phyloP scores from a whole-genome alignment of 2,329 filamentous ascomycete species.

The Delphinella strobiligena region DNA sequence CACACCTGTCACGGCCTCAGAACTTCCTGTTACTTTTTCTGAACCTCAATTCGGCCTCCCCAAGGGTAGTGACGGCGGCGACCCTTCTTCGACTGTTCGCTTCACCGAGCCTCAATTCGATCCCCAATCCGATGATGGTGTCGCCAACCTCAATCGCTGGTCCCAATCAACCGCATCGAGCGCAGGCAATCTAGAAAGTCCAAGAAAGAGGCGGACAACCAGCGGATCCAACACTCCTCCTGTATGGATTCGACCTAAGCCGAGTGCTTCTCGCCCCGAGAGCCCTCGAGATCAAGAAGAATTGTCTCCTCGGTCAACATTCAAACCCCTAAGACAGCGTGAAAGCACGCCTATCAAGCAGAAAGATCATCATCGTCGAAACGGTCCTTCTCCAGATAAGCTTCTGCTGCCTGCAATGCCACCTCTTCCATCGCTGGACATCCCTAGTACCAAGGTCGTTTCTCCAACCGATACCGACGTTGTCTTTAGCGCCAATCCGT shows the following conservation, averaged over 20 bases:
- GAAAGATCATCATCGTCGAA: constrained; percentile 4
- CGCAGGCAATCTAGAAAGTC: constrained; percentile 10
- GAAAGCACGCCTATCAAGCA: constrained; percentile 1
- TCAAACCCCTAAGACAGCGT: constrained; percentile 1
- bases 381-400: constrained; percentile 3
- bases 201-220: not conserved
- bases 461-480: constrained; percentile 2
- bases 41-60: not conserved
- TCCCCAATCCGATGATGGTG: constrained; percentile 26
- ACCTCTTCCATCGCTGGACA: not conserved
- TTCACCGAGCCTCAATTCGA: too few relatives aligned
- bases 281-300: constrained; percentile 2
- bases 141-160: constrained; percentile 44
- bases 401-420: constrained; percentile 2
- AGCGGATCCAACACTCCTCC: not conserved
- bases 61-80: too few relatives aligned
- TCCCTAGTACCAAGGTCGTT: not conserved
- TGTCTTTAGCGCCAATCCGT: constrained; percentile 6
- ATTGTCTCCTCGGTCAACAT: constrained; percentile 2
- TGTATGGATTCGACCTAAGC: not conserved
- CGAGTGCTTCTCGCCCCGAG: not conserved
- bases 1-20: not conserved
- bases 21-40: not conserved
- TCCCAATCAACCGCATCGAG: constrained; percentile 45
- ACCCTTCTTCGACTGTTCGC: too few relatives aligned